These are phyloP conservation scores for Fomitiporia mediterranea DNA, from an alignment of 1,284 basidiomycete species.

Conservation along the genomic window DNA sequence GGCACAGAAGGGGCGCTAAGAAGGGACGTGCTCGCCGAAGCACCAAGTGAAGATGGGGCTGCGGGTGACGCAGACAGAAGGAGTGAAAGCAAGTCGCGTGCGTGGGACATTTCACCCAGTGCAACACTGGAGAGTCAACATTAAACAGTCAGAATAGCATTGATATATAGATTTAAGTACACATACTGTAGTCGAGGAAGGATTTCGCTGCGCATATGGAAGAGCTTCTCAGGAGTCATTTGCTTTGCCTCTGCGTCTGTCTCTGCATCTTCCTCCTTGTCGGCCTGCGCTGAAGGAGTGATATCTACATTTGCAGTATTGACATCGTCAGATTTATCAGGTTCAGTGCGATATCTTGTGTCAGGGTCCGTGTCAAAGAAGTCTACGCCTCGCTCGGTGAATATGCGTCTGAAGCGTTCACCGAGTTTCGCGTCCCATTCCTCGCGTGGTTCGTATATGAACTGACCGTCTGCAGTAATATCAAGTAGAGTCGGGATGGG, in stretches of 20 bases:
- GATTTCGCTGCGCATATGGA: conserved; percentile 66
- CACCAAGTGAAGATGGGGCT: conserved; percentile 14
- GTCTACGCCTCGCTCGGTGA: conserved; percentile 64
- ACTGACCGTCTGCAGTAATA: conserved; percentile 63
- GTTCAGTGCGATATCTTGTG: conserved; percentile 21
- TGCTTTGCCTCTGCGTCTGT: conserved; percentile 28
- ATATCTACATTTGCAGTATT: conserved; percentile 13
- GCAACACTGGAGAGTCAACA: conserved; percentile 48
- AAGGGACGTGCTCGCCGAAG: conserved; percentile 17
- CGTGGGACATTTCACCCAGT: conserved; percentile 71
- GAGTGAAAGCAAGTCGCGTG: conserved; percentile 57
- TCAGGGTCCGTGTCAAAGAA: conserved; percentile 56
- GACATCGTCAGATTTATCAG: conserved; percentile 26
- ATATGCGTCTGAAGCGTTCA: conserved; percentile 62
- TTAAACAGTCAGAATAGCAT: too few relatives aligned
- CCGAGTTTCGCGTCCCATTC: conserved; percentile 50
- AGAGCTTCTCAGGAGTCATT: conserved; percentile 72
- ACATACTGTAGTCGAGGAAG: conserved; percentile 66
- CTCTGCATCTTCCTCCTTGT: conserved; percentile 27
- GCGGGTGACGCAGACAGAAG: conserved; percentile 39
- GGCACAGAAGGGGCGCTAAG: conserved; percentile 22
- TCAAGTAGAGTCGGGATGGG: conserved; percentile 60
- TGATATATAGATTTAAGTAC: too few relatives aligned
- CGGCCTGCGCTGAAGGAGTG: conserved; percentile 24
- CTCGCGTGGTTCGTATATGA: conserved; percentile 63